Evolutionary conservation across 441 rosid species (phyloP).

Genomic region (Corymbia citriodora): DNA sequence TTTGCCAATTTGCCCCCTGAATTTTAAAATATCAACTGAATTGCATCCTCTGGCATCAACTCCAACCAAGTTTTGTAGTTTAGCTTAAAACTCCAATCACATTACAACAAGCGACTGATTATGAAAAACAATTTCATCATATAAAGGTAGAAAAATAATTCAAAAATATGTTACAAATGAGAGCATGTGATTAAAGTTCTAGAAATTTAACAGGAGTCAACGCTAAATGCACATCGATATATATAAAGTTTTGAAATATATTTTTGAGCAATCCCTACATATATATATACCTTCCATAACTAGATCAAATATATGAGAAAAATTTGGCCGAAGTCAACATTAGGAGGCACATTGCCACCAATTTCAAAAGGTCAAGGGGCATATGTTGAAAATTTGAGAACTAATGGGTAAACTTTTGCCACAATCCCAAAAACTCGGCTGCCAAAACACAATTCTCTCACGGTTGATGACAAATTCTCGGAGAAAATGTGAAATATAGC

Average conservation of each 20-base stretch:
- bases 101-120: neutral
- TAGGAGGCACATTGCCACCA: neutral
- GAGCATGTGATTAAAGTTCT: neutral
- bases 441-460: neutral
- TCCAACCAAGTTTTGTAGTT: neutral
- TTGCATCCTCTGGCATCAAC: neutral
- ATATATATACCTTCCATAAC: neutral
- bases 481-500: neutral
- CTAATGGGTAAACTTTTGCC: neutral
- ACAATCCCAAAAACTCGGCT: neutral
- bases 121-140: neutral
- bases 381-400: neutral
- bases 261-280: neutral
- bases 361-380: neutral
- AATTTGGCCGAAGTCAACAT: neutral
- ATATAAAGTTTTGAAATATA: neutral
- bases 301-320: neutral
- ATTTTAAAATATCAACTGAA: neutral
- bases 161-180: neutral
- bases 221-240: neutral
- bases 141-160: neutral
- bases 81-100: neutral
- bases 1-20: neutral
- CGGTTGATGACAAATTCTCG: neutral
- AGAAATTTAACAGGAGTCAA: rapidly evolving